Base-by-base conservation (phyloP, 495 filamentous ascomycete genomes). In the Sporormia fimetaria region DNA sequence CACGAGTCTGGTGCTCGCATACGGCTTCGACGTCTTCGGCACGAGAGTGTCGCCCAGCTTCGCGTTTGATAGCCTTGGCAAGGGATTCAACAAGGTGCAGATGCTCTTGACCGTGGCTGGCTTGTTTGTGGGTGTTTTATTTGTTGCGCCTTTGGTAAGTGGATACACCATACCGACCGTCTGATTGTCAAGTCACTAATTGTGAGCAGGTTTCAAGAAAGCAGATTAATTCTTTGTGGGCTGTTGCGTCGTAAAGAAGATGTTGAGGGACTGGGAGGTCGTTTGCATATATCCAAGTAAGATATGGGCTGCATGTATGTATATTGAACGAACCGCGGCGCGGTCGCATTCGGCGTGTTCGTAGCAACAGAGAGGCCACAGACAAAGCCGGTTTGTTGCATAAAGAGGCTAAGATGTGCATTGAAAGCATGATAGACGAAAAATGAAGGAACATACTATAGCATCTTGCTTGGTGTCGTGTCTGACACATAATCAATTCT, bases 1-100 rank as follows among this genome's bases (percentile, higher is more conserved):
- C 60, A 95, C 90, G 9, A 86, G 82, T 53, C 59, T 99, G 29
- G 73, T 99, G 20, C 76, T 96, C 52, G 88, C 86, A 3, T 95
- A 81, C 57, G 92, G 92, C 2, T 52, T 80, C 0, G 90, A 99
- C 57, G 61, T 96, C 22, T 99, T 85, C 51, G 87, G 83, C 4
- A 87, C 87, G 3, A 67, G 86, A 10, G 76, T 90, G 22, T 74
- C 78, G 21, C 90, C 90, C 0, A 92, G 83, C 55, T 73, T 80
- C 40, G 70, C 80, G 3, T 99, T 96, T 60, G 90, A 99, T 63
- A 71, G 94, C 12, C 66, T 99, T 1, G 88, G 85, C 23, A 92
- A 87, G 63, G 82, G 80, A 3, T 99, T 99, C 58, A 85, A 81
- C 42, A 94, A 92, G 66, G 46, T 87, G 40, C 79, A 87, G 51